Conservation (phyloP, 805 yeast species). For the Candida boidinii region DNA sequence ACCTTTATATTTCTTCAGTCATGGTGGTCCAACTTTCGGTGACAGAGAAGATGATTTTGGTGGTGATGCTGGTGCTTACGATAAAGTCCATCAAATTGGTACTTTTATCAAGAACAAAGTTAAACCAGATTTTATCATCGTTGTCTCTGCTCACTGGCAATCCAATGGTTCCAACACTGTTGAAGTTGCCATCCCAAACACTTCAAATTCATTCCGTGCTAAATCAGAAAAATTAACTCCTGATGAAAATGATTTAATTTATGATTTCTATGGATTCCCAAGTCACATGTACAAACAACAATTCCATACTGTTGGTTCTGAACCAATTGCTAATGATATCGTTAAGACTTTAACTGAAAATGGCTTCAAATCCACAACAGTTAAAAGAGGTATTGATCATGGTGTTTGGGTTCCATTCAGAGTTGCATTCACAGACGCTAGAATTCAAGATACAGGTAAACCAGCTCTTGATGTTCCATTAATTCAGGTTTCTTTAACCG, state of each 20-base stretch:
- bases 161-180: slow-evolving; percentile 30
- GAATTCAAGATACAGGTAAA: slow-evolving; percentile 24
- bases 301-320: slow-evolving; percentile 44
- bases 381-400: slow-evolving; percentile 68
- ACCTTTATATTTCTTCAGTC: slow-evolving; percentile 68
- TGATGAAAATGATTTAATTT: slow-evolving; percentile 50
- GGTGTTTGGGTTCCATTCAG: slow-evolving; percentile 79
- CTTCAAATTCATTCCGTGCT: slow-evolving; percentile 3
- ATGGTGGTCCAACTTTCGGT: slow-evolving; percentile 79
- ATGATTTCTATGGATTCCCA: slow-evolving; percentile 75
- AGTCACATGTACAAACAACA: slow-evolving; percentile 50
- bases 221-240: slow-evolving; percentile 10
- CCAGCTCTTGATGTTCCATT: slow-evolving; percentile 39
- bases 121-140: slow-evolving; percentile 59
- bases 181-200: slow-evolving; percentile 39
- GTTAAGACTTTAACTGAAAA: slow-evolving; percentile 27
- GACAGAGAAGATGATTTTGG: slow-evolving; percentile 40
- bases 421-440: slow-evolving; percentile 48
- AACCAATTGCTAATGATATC: slow-evolving; percentile 35
- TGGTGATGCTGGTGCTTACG: slow-evolving; percentile 54
- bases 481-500: slow-evolving; percentile 42
- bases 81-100: slow-evolving; percentile 42
- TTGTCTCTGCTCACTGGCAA: slow-evolving; percentile 79
- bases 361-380: slow-evolving; percentile 37
- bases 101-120: slow-evolving; percentile 33